Conservation (phyloP, 164 flowering plant species). For the Echeveria elegans region DNA sequence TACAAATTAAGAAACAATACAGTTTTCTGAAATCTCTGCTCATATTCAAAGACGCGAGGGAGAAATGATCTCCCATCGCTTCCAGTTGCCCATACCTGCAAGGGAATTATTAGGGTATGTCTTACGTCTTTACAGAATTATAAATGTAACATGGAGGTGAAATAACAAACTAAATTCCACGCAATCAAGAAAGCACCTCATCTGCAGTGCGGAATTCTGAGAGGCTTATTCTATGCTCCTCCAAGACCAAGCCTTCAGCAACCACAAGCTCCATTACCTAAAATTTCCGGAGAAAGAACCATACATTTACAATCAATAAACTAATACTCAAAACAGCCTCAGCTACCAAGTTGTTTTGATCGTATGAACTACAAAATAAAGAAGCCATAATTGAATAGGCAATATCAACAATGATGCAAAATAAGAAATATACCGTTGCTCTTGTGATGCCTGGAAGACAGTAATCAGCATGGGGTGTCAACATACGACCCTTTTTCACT, state of each 20-base stretch:
- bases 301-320: not conserved
- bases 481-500: slow-evolving; percentile 85
- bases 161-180: not conserved
- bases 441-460: slow-evolving; percentile 98
- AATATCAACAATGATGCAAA: slow-evolving; percentile 65
- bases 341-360: not conserved
- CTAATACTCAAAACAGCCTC: not conserved
- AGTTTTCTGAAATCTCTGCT: not conserved
- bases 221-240: slow-evolving; percentile 79
- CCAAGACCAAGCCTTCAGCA: slow-evolving; percentile 57
- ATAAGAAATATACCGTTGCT: slow-evolving; percentile 79
- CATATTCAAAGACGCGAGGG: not conserved
- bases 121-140: not conserved
- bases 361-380: not conserved
- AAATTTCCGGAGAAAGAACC: not conserved
- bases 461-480: slow-evolving; percentile 97
- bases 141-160: not conserved
- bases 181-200: slow-evolving; percentile 31
- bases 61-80: slow-evolving; percentile 86
- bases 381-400: slow-evolving; percentile 30
- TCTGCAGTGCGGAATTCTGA: slow-evolving; percentile 97
- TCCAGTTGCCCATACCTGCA: slow-evolving; percentile 81
- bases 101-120: not conserved
- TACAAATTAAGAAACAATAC: not conserved
- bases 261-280: slow-evolving; percentile 91